Percentiles rank a stretch among this genome's conserved stretches.
phyloP scores from a whole-genome alignment of 106 monocot species.

The Chionographis japonica region DNA sequence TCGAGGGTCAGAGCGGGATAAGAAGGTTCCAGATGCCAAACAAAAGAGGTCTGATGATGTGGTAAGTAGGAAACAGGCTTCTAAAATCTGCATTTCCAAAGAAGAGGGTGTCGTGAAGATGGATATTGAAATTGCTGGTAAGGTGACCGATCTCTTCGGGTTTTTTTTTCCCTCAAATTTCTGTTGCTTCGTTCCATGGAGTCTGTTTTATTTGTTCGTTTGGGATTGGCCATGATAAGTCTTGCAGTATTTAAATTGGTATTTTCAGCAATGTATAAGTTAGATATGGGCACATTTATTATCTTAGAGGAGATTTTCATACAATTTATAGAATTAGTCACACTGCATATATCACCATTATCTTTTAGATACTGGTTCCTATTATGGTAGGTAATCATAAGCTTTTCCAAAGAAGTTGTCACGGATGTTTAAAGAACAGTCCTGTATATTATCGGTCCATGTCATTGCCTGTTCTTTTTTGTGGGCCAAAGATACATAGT shows the following conservation, averaged over 20 bases:
- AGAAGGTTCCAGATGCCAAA: conserved; percentile 20
- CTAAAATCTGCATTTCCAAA: conserved; percentile 10
- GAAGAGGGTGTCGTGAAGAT: conserved; percentile 17
- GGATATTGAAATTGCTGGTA: conserved; percentile 28
- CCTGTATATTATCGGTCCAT: too few relatives aligned
- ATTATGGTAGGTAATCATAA: too few relatives aligned
- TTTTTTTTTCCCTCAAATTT: neutral
- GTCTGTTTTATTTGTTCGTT: neutral
- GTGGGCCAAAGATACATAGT: too few relatives aligned
- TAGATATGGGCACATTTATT: too few relatives aligned
- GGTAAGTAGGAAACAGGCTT: conserved; percentile 1
- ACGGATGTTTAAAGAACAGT: too few relatives aligned
- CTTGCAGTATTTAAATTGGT: too few relatives aligned
- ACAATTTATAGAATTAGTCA: neutral
- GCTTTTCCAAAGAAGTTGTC: too few relatives aligned
- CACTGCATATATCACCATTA: too few relatives aligned
- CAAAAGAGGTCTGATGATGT: conserved; percentile 23
- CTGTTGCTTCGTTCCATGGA: conserved; percentile 1
- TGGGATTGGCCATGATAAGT: neutral
- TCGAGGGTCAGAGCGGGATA: conserved; percentile 19
- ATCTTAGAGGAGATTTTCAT: too few relatives aligned
- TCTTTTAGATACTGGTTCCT: too few relatives aligned
- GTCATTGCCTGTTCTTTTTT: too few relatives aligned
- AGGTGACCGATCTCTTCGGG: neutral
- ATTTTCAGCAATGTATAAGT: too few relatives aligned